Evolutionary conservation across 2,329 filamentous ascomycete species (phyloP).

Genomic region (Fusarium sp.): DNA sequence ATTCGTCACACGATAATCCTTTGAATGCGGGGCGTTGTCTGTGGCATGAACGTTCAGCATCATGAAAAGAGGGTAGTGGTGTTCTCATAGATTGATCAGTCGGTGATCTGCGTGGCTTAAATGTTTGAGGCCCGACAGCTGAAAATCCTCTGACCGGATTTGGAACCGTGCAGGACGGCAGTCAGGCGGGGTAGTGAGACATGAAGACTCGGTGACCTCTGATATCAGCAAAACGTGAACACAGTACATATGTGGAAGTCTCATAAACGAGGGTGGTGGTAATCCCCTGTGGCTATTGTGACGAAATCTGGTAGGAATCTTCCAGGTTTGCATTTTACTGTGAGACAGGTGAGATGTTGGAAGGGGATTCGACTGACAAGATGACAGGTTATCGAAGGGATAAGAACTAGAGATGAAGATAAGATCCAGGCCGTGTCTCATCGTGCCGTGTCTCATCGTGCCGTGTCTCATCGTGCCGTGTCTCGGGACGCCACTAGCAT

Average conservation of each 20-base stretch:
- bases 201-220: accelerated
- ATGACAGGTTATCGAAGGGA: background rate
- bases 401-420: no score
- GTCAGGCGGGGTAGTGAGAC: background rate
- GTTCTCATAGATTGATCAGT: background rate
- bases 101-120: no score
- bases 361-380: accelerated
- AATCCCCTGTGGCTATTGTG: accelerated
- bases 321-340: no score
- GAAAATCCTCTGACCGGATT: background rate
- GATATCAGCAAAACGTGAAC: background rate
- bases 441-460: background rate
- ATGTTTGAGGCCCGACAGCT: background rate
- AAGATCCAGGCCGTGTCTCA: background rate
- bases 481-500: background rate
- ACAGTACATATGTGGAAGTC: background rate
- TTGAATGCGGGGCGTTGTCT: no score
- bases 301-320: accelerated
- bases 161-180: background rate
- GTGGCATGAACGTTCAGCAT: no score
- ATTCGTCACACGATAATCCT: no score
- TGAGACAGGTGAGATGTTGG: no score
- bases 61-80: accelerated
- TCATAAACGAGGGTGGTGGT: no score
- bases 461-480: background rate